Percentiles rank a stretch among this genome's conserved stretches.
Evolutionary conservation across 352 stramenopile genomes (phyloP).

Genomic region (Phytophthora citrophthora): DNA sequence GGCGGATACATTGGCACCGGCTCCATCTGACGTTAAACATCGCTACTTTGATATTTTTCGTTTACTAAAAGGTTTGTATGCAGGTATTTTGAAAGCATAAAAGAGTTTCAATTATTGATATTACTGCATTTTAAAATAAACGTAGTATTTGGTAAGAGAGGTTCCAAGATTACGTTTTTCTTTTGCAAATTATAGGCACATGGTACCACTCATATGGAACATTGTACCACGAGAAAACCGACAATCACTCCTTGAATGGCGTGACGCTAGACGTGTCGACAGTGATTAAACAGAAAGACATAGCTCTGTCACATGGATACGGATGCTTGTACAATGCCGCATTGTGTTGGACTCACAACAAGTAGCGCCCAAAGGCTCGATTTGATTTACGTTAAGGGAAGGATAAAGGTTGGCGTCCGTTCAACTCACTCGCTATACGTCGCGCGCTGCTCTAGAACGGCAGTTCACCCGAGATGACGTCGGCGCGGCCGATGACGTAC

Average conservation of each 20-base stretch:
- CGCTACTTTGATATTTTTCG: slow-evolving; percentile 3
- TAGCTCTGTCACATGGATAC: not conserved
- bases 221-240: not conserved
- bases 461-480: slow-evolving; percentile 72
- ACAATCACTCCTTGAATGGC: too few relatives aligned
- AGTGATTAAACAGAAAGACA: too few relatives aligned
- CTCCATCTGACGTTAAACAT: slow-evolving; percentile 5
- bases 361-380: slow-evolving; percentile 19
- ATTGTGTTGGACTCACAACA: slow-evolving; percentile 11
- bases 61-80: not conserved
- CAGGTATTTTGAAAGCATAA: not conserved
- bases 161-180: slow-evolving; percentile 5
- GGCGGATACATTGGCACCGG: slow-evolving; percentile 15
- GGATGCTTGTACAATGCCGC: too few relatives aligned
- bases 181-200: not conserved
- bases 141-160: not conserved
- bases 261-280: too few relatives aligned
- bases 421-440: slow-evolving; percentile 10
- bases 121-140: not conserved
- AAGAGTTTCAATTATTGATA: not conserved
- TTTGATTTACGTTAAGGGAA: slow-evolving; percentile 32
- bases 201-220: not conserved
- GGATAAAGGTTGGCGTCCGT: slow-evolving; percentile 17
- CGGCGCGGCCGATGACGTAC: slow-evolving; percentile 94
- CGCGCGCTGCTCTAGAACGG: slow-evolving; percentile 52